A percentile compares a stretch with the other conserved stretches of the same genome.
These are phyloP conservation scores for Discostella stelligeroides DNA, from an alignment of 108 stramenopile species.

Conservation along the genomic window DNA sequence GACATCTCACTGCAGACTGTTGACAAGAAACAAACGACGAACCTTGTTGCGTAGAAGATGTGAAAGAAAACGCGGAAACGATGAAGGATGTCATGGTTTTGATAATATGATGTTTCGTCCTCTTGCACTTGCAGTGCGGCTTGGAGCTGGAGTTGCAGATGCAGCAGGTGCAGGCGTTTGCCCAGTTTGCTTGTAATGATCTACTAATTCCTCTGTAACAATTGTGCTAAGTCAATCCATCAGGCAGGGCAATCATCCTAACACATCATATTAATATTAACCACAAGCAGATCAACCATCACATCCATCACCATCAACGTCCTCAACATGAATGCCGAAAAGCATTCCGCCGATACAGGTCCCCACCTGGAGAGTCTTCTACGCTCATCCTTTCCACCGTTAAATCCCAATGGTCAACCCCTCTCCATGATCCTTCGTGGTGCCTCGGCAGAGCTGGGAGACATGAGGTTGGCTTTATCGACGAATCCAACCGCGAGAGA, in stretches of 20 bases:
- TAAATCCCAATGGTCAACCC: conserved; percentile 47
- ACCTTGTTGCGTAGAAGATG: background rate
- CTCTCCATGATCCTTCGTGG: conserved; percentile 47
- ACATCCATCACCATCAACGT: background rate
- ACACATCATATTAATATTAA: no score
- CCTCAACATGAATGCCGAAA: conserved; percentile 13
- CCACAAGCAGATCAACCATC: background rate
- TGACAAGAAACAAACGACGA: background rate
- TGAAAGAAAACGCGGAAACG: conserved; percentile 13
- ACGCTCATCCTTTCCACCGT: conserved; percentile 40
- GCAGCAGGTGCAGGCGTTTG: no score
- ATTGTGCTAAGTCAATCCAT: no score
- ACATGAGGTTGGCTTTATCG: conserved; percentile 24
- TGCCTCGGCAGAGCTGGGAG: conserved; percentile 33
- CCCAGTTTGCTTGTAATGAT: no score
- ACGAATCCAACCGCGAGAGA: conserved; percentile 17
- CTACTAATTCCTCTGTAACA: no score
- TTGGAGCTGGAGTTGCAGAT: no score
- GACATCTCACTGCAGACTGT: background rate
- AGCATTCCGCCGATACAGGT: conserved; percentile 4
- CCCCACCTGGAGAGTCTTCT: conserved; percentile 6
- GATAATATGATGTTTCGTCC: background rate
- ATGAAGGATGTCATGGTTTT: background rate
- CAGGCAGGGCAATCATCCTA: no score
- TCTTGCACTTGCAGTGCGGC: no score